A percentile compares a stretch with the other conserved stretches of the same genome.
phyloP scores from a whole-genome alignment of 1,284 basidiomycete species.

The Trichosporon asahii region DNA sequence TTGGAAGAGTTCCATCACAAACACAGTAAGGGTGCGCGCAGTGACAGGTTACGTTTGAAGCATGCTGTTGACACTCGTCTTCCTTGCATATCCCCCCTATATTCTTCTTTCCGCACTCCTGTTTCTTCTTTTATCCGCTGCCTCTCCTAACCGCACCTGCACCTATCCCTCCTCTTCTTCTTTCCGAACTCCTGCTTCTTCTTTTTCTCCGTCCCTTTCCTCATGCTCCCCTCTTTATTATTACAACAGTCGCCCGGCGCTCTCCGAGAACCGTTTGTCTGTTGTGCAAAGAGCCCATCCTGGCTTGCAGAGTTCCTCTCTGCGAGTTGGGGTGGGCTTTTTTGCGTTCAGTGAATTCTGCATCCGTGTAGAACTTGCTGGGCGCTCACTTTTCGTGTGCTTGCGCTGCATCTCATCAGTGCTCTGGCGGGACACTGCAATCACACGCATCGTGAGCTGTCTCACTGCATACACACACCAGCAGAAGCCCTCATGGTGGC shows the following conservation, averaged over 20 bases:
- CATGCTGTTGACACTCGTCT: slow-evolving; percentile 29
- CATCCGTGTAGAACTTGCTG: background rate
- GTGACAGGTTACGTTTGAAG: slow-evolving; percentile 17
- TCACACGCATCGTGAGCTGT: background rate
- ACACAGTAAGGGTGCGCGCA: slow-evolving; percentile 26
- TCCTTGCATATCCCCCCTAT: slow-evolving; percentile 6
- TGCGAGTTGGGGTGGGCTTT: slow-evolving; percentile 26
- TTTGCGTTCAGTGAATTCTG: slow-evolving; percentile 23
- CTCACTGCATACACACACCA: background rate
- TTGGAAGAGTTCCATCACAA: slow-evolving; percentile 17
- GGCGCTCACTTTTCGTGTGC: slow-evolving; percentile 9
- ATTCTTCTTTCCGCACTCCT: slow-evolving; percentile 11
- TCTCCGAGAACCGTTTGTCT: slow-evolving; percentile 23
- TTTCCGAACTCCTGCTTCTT: slow-evolving; percentile 16
- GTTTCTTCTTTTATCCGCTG: slow-evolving; percentile 8
- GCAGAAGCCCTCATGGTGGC: background rate
- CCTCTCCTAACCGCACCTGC: slow-evolving; percentile 11
- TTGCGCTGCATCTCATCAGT: background rate
- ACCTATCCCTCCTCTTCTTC: slow-evolving; percentile 14
- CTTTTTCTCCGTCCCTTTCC: slow-evolving; percentile 9
- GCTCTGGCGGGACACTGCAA: background rate
- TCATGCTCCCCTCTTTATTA: slow-evolving; percentile 7
- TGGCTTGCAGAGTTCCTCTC: slow-evolving; percentile 7
- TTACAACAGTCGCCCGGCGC: slow-evolving; percentile 27
- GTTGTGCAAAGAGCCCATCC: slow-evolving; percentile 28